Evolutionary conservation across 2,329 filamentous ascomycete species (phyloP), one percentile per base, ranked within the genome.

Genomic region (Fusarium caatingaense): DNA sequence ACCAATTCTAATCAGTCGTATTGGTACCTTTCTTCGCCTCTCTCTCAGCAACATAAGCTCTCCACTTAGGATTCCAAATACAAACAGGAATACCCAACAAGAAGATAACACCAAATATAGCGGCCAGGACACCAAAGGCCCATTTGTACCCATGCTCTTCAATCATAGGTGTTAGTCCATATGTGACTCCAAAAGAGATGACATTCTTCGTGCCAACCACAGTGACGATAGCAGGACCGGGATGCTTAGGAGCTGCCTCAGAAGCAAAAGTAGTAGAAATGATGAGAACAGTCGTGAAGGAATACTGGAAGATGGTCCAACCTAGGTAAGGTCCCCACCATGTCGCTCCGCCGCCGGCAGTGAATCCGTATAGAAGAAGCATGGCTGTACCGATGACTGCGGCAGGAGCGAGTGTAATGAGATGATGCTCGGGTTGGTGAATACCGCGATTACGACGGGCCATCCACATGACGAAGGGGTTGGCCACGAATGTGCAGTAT

Each of bases 11-110:
- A 8, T 56, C 60, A 28, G 25, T 63, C 3, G 58, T 37, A 3
- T 27, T 46, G 9, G 32, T 41, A 2, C 58, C 58, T 6, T 63
- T 63, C 13, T 20, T 48, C 28, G 34, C 59, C 16, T 68, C 66
- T 21, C 30, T 68, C 16, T 53, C 20, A 13, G 27, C 60, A 40
- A 57, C 49, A 5, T 66, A 69, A 3, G 51, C 60, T 11, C 66
- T 50, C 65, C 60, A 69, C 48, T 44, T 66, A 11, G 66, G 66
- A 25, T 70, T 70, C 32, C 58, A 54, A 2, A 67, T 41, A 40
- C 64, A 70, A 8, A 70, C 66, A 23, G 68, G 68, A 47, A 70
- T 64, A 2, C 66, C 68, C 8, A 70, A 34, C 13, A 64, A 9
- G 12, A 70, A 70, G n/a, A 70, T 70, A 13, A 30, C 66, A 8